Percentiles rank a stretch among this genome's conserved stretches.
phyloP scores from a whole-genome alignment of 441 rosid genomes.

The Gossypium armourianum region DNA sequence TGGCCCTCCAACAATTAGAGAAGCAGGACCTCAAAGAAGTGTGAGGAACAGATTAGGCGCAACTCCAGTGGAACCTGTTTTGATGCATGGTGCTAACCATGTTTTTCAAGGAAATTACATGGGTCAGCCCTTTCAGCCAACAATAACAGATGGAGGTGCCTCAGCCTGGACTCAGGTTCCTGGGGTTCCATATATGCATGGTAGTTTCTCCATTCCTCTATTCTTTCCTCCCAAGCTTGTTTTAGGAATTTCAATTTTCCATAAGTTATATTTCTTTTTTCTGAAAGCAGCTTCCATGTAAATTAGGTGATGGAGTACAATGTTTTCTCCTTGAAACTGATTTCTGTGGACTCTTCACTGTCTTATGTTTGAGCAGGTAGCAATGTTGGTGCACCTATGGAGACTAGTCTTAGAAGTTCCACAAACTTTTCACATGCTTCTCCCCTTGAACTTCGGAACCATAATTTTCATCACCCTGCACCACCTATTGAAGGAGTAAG shows the following conservation, averaged over 20 bases:
- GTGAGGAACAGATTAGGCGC: constrained; percentile 48
- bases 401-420: constrained; percentile 40
- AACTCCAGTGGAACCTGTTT: constrained; percentile 43
- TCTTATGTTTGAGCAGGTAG: constrained; percentile 27
- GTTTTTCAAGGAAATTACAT: constrained; percentile 47
- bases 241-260: background rate
- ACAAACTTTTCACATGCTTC: constrained; percentile 33
- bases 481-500: constrained; percentile 51
- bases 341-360: background rate
- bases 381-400: constrained; percentile 38
- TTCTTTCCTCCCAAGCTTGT: background rate
- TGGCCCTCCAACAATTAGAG: constrained; percentile 33
- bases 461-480: constrained; percentile 31
- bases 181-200: constrained; percentile 41
- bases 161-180: constrained; percentile 50
- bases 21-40: constrained; percentile 44
- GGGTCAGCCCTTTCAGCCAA: constrained; percentile 43
- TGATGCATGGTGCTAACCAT: constrained; percentile 36
- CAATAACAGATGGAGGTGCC: constrained; percentile 38
- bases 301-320: background rate
- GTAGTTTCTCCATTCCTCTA: constrained; percentile 28
- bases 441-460: constrained; percentile 30
- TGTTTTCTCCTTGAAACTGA: background rate
- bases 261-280: background rate
- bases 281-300: background rate